phyloP scores from a whole-genome alignment of 1,284 basidiomycete species.

The Clitocybe nebularis region DNA sequence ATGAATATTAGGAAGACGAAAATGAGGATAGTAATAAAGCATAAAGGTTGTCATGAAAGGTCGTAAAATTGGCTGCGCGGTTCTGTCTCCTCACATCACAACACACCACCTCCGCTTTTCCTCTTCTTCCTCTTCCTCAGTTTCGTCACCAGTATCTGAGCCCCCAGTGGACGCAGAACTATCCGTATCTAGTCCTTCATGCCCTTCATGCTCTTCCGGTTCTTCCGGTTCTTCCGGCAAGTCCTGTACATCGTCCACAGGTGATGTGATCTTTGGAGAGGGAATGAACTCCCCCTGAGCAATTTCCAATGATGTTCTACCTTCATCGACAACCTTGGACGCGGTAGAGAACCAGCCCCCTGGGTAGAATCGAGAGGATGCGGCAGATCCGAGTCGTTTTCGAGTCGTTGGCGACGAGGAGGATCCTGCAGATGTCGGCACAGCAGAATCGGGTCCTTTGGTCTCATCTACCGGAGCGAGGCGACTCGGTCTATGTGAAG shows the following conservation, averaged over 20 bases:
- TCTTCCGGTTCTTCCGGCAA: too few species aligned
- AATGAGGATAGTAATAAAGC: constrained; percentile 11
- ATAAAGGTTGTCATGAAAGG: constrained; percentile 8
- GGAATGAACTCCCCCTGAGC: constrained; percentile 47
- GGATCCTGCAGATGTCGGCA: constrained; percentile 12
- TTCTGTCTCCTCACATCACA: constrained; percentile 27
- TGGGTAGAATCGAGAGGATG: constrained; percentile 53
- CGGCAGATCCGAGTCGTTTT: constrained; percentile 43
- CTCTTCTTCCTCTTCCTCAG: constrained; percentile 12
- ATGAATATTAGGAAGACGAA: constrained; percentile 10
- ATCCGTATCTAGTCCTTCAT: too few species aligned
- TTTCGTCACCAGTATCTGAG: constrained; percentile 12
- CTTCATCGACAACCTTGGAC: constrained; percentile 32
- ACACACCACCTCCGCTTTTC: constrained; percentile 27
- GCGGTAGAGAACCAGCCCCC: constrained; percentile 49
- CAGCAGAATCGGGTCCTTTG: constrained; percentile 7
- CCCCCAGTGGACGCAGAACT: constrained; percentile 7
- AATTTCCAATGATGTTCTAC: constrained; percentile 45
- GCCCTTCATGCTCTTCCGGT: too few species aligned
- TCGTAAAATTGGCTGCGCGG: constrained; percentile 1
- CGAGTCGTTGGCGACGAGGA: constrained; percentile 26
- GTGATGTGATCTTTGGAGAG: constrained; percentile 24
- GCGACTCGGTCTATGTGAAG: constrained; percentile 11
- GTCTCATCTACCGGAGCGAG: constrained; percentile 16
- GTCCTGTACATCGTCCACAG: constrained; percentile 13